Evolutionary conservation across 129 eudicot species (phyloP).

Genomic region (Flaveria robusta): DNA sequence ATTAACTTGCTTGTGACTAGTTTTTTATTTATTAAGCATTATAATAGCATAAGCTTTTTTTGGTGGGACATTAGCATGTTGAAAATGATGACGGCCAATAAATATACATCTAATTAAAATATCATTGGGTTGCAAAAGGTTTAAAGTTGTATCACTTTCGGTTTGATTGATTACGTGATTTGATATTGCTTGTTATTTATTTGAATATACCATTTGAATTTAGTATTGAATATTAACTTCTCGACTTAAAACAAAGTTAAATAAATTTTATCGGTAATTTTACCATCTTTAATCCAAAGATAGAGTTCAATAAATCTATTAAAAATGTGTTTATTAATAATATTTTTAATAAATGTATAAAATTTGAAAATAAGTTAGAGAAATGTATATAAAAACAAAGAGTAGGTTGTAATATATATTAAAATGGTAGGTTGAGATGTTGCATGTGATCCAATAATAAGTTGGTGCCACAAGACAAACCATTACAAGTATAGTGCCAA

Average conservation of each 20-base stretch:
- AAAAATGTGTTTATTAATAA: background rate
- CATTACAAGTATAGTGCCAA: slow-evolving; percentile 24
- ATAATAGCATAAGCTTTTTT: no score
- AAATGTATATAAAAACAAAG: background rate
- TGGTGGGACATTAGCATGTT: background rate
- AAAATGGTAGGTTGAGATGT: slow-evolving; percentile 15
- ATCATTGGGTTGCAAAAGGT: background rate
- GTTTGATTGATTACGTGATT: slow-evolving; percentile 7
- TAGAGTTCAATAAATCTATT: background rate
- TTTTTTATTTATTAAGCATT: no score
- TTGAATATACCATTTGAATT: background rate
- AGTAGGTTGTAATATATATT: background rate
- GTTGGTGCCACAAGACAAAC: slow-evolving; percentile 36
- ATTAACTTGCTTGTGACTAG: no score
- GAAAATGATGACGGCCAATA: background rate
- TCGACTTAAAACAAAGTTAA: background rate
- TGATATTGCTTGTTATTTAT: background rate
- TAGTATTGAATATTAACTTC: background rate
- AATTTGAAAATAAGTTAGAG: background rate
- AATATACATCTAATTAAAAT: background rate
- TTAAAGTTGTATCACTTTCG: slow-evolving; percentile 15
- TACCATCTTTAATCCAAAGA: background rate
- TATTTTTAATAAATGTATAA: background rate
- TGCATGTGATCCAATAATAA: slow-evolving; percentile 23
- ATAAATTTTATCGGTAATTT: background rate